phyloP scores from a whole-genome alignment of 805 yeast species.

The Wickerhamiella lipophila region DNA sequence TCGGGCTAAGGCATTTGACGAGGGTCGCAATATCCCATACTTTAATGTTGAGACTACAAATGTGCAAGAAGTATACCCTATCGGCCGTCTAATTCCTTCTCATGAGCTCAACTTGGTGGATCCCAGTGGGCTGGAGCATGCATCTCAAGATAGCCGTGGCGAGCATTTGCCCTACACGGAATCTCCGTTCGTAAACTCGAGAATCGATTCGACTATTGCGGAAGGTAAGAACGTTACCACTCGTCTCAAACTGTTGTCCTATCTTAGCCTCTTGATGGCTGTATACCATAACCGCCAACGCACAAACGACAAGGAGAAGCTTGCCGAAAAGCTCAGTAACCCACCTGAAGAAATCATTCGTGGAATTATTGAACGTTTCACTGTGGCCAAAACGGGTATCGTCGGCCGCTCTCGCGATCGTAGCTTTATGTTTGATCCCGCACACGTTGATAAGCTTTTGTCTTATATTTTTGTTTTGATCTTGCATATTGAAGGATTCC shows the following conservation, averaged over 20 bases:
- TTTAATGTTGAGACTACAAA: constrained; percentile 67
- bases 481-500: constrained; percentile 63
- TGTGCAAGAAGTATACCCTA: constrained; percentile 72
- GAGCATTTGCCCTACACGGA: constrained; percentile 51
- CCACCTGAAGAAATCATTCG: constrained; percentile 67
- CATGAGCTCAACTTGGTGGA: constrained; percentile 52
- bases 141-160: constrained; percentile 39
- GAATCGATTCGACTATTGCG: constrained; percentile 24
- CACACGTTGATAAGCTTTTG: constrained; percentile 71
- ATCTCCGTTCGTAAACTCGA: constrained; percentile 44
- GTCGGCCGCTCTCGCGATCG: constrained; percentile 66
- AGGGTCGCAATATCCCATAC: constrained; percentile 73
- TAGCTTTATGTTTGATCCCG: constrained; percentile 74
- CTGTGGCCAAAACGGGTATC: constrained; percentile 46
- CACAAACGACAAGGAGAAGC: constrained; percentile 41
- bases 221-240: constrained; percentile 36
- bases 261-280: constrained; percentile 68
- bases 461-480: constrained; percentile 63
- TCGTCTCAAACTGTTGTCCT: constrained; percentile 46
- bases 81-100: constrained; percentile 55
- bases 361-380: constrained; percentile 57
- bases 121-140: constrained; percentile 44
- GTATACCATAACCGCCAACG: constrained; percentile 58
- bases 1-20: constrained; percentile 42
- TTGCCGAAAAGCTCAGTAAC: constrained; percentile 45